Percentiles rank a stretch among this genome's conserved stretches.
Conservation (phyloP, 2,329 filamentous ascomycete genomes). For the Leptographium procerum region DNA sequence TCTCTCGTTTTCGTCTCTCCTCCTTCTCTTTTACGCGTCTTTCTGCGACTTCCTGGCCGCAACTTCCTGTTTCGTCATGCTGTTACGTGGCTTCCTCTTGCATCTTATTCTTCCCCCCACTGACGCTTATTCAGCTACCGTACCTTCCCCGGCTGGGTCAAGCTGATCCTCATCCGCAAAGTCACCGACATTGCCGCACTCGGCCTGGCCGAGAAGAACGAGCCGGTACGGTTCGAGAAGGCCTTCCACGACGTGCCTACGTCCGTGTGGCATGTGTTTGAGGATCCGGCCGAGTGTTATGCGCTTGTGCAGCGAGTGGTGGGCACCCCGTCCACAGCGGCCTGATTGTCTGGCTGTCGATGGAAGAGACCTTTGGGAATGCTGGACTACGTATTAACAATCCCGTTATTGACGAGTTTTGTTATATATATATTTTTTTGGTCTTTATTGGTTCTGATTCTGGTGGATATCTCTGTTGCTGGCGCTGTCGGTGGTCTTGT, state of each 20-base stretch:
- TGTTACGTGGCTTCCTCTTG: too few relatives aligned
- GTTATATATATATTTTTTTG: too few relatives aligned
- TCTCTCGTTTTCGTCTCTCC: background rate
- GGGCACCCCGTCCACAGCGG: background rate
- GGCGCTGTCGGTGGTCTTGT: too few relatives aligned
- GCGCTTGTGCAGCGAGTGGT: slow-evolving; percentile 22
- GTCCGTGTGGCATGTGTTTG: slow-evolving; percentile 70
- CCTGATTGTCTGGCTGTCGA: background rate
- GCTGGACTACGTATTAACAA: too few relatives aligned
- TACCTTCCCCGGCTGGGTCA: slow-evolving; percentile 63
- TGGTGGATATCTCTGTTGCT: too few relatives aligned
- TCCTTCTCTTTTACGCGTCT: background rate
- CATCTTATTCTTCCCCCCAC: background rate
- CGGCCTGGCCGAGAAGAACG: slow-evolving; percentile 63
- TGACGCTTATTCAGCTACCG: slow-evolving; percentile 34
- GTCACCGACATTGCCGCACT: slow-evolving; percentile 61
- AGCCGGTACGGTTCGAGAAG: slow-evolving; percentile 63
- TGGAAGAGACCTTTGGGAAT: too few relatives aligned
- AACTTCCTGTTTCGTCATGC: too few relatives aligned
- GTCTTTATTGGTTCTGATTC: too few relatives aligned
- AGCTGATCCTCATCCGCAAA: slow-evolving; percentile 74
- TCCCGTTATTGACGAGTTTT: background rate
- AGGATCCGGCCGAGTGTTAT: slow-evolving; percentile 57
- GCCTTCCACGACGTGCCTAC: slow-evolving; percentile 68
- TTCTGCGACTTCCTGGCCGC: too few relatives aligned